Evolutionary conservation across 768 basidiomycete species (phyloP).

Genomic region (Hygrophorus pudorinus): DNA sequence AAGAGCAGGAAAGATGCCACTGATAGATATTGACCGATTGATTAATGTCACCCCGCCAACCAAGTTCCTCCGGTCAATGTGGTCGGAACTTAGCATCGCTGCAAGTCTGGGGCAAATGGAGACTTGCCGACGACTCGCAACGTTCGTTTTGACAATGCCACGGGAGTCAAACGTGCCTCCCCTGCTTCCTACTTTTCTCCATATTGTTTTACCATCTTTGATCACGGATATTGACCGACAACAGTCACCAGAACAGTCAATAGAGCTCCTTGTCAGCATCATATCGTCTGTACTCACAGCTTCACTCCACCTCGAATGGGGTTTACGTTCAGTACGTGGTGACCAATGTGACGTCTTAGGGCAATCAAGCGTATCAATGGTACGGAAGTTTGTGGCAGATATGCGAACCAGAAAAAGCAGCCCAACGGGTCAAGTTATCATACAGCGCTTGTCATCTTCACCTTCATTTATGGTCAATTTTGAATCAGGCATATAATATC

Average conservation of each 20-base stretch:
- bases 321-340: constrained; percentile 41
- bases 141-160: constrained; percentile 59
- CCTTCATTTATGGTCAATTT: constrained; percentile 66
- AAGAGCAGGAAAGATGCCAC: constrained; percentile 51
- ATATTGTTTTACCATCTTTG: constrained; percentile 54
- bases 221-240: constrained; percentile 47
- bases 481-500: constrained; percentile 21
- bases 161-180: constrained; percentile 43
- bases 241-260: constrained; percentile 40
- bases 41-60: constrained; percentile 47
- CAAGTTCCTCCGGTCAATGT: constrained; percentile 56
- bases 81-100: constrained; percentile 49
- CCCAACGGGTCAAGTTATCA: constrained; percentile 39
- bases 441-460: constrained; percentile 51
- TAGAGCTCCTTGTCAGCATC: constrained; percentile 58
- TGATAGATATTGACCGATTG: constrained; percentile 57
- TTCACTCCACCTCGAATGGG: constrained; percentile 64
- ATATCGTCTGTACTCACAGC: constrained; percentile 58
- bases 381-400: constrained; percentile 55
- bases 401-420: constrained; percentile 42
- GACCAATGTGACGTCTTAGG: constrained; percentile 46
- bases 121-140: constrained; percentile 51
- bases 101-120: constrained; percentile 53
- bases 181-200: constrained; percentile 64
- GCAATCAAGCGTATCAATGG: constrained; percentile 53